Conservation (phyloP, 176 grass and related monocot genomes). For the Carex kokanica region DNA sequence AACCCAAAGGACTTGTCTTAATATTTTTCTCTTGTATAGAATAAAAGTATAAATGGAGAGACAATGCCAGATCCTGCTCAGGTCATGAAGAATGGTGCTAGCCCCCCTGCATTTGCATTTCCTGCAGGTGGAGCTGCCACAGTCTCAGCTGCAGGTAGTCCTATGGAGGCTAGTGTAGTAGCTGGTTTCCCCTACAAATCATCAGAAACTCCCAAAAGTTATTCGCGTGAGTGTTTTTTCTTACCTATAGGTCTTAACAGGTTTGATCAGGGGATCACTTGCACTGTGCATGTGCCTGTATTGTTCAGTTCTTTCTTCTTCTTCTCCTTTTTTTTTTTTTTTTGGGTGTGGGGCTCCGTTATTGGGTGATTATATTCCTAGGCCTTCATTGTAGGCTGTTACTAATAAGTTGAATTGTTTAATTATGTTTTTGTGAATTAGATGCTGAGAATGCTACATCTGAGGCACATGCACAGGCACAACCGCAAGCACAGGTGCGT, state of each 20-base stretch:
- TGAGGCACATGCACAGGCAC: slow-evolving; percentile 15
- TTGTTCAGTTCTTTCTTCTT: neutral
- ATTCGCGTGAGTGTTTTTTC: slow-evolving; percentile 10
- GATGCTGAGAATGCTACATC: slow-evolving; percentile 50
- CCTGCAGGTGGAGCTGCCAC: slow-evolving; percentile 43
- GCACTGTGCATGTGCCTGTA: neutral
- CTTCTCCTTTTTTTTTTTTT: no score
- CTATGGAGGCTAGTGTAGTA: slow-evolving; percentile 37
- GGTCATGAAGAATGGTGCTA: slow-evolving; percentile 57
- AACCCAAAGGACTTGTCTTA: slow-evolving; percentile 10
- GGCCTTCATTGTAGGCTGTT: neutral
- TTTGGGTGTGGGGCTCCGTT: neutral
- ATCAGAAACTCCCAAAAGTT: slow-evolving; percentile 42
- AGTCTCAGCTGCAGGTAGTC: slow-evolving; percentile 48
- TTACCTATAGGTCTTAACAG: neutral
- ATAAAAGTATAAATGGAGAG: slow-evolving; percentile 34
- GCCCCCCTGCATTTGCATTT: slow-evolving; percentile 47
- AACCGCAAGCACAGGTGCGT: slow-evolving; percentile 1
- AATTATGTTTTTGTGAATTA: neutral
- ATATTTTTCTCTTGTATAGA: slow-evolving; percentile 24
- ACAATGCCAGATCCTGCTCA: slow-evolving; percentile 66
- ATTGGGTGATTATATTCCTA: neutral
- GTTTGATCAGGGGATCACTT: neutral
- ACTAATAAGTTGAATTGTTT: neutral
- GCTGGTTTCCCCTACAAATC: slow-evolving; percentile 42